Conservation (phyloP, 371 early-diverging fungal species). For the Mucor racemosus region DNA sequence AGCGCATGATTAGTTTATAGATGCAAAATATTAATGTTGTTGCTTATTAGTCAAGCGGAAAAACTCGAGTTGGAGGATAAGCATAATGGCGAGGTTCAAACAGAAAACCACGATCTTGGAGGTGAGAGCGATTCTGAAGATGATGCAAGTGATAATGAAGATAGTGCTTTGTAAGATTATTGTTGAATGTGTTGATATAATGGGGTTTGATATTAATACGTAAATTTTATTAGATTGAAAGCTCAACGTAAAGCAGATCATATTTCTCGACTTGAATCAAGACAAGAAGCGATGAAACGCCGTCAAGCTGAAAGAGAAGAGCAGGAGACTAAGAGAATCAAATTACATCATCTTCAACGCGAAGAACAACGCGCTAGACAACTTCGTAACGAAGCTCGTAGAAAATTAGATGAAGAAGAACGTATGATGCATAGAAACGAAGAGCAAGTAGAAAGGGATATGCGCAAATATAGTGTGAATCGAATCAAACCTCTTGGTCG, state of each 20-base stretch:
- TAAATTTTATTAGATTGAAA: conserved; percentile 3
- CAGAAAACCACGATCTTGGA: conserved; percentile 6
- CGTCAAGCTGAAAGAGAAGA: conserved; percentile 59
- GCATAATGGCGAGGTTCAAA: conserved; percentile 27
- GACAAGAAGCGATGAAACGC: conserved; percentile 58
- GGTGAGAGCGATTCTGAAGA: conserved; percentile 28
- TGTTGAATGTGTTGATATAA: background rate
- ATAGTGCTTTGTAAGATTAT: conserved; percentile 18
- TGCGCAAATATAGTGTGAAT: conserved; percentile 64
- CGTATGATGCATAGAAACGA: conserved; percentile 49
- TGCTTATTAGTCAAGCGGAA: conserved; percentile 30
- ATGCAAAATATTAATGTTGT: background rate
- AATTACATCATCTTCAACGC: conserved; percentile 51
- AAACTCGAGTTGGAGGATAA: conserved; percentile 43
- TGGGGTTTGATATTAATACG: background rate
- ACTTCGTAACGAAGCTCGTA: conserved; percentile 47
- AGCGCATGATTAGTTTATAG: background rate
- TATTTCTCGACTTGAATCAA: conserved; percentile 51
- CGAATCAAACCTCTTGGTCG: conserved; percentile 79
- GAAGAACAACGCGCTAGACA: conserved; percentile 56
- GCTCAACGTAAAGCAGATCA: conserved; percentile 40
- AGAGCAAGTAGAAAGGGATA: conserved; percentile 69
- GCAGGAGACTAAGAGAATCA: conserved; percentile 47
- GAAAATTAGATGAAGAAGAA: conserved; percentile 58
- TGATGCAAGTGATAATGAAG: conserved; percentile 35